Conservation (phyloP, 805 yeast species). For the Dipodascopsis uninucleata region DNA sequence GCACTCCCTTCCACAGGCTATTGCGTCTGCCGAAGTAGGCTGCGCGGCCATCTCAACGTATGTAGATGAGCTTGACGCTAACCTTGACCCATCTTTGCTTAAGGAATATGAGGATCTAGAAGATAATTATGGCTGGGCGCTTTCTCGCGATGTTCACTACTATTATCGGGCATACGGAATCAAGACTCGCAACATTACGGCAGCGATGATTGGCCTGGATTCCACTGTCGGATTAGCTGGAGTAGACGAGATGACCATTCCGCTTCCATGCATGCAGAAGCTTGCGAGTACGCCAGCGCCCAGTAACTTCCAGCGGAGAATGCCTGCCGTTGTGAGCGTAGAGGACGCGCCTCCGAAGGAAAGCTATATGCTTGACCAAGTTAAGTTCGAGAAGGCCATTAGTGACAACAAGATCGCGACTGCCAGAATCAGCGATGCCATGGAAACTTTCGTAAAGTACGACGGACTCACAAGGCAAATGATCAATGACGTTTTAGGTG, state of each 20-base stretch:
- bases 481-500: conserved; percentile 1
- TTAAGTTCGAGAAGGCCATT: conserved; percentile 12
- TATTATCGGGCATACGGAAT: conserved; percentile 37
- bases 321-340: conserved; percentile 6
- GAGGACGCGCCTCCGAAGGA: conserved; percentile 20
- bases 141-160: conserved; percentile 35
- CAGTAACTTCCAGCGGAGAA: conserved; percentile 16
- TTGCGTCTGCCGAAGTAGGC: conserved; percentile 39
- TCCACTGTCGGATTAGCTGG: conserved; percentile 35
- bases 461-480: conserved; percentile 14
- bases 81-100: conserved; percentile 32
- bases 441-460: conserved; percentile 13
- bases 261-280: conserved; percentile 33
- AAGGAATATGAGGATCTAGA: conserved; percentile 25
- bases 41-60: conserved; percentile 38
- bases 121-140: conserved; percentile 34
- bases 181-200: conserved; percentile 35
- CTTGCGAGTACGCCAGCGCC: conserved; percentile 31
- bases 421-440: conserved; percentile 12
- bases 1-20: conserved; percentile 38
- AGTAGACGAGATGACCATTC: conserved; percentile 38
- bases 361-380: conserved; percentile 3
- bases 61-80: conserved; percentile 34
- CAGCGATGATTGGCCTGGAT: conserved; percentile 36
- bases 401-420: conserved; percentile 10